phyloP scores from a whole-genome alignment of 2,329 filamentous ascomycete genomes.

The Aspergillus novoparasiticus region DNA sequence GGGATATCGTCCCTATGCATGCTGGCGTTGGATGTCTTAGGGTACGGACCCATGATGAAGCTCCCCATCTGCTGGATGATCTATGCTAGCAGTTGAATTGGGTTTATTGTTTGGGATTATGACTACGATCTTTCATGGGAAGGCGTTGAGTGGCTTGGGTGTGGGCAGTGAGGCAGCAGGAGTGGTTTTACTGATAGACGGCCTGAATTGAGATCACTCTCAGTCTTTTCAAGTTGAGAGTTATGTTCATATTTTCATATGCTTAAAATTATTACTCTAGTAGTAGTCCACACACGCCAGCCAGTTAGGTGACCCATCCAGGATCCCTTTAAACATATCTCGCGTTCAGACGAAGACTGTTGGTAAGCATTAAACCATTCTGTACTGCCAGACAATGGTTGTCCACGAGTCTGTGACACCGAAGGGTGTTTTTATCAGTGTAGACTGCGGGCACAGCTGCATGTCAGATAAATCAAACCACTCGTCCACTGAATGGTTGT shows the following conservation, averaged over 20 bases:
- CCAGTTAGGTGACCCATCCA: no score
- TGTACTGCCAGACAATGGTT: no score
- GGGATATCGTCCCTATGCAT: conserved; percentile 7
- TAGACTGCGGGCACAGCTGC: no score
- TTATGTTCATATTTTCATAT: neutral
- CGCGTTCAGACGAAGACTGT: no score
- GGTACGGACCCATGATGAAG: conserved; percentile 11
- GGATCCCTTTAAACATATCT: no score
- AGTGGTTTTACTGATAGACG: neutral
- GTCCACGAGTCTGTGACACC: no score
- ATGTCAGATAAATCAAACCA: no score
- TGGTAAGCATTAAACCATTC: no score
- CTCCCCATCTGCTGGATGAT: conserved; percentile 2
- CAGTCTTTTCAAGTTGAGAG: neutral
- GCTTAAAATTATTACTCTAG: neutral
- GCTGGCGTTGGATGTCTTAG: conserved; percentile 15
- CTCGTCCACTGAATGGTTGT: no score
- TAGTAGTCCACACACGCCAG: no score
- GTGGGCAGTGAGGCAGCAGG: neutral
- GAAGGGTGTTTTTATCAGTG: no score
- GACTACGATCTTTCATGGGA: conserved; percentile 4
- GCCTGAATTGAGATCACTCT: conserved; percentile 1
- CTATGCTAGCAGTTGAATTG: conserved; percentile 3
- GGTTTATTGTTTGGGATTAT: conserved; percentile 3
- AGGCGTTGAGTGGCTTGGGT: conserved; percentile 4